phyloP scores from a whole-genome alignment of 306 rosid species.

The Dryas drummondii region DNA sequence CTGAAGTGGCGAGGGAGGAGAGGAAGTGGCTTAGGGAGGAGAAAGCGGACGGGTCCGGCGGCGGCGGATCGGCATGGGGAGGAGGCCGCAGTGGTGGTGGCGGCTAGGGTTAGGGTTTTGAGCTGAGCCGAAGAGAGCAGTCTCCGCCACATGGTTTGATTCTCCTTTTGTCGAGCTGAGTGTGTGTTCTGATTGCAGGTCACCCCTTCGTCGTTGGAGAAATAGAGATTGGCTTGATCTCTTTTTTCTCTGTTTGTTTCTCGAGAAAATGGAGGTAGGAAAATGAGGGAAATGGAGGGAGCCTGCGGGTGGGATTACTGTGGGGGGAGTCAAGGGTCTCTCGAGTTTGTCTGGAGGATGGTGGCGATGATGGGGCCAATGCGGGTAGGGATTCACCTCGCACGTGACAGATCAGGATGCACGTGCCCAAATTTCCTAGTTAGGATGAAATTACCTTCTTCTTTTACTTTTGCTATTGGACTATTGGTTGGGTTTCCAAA shows the following conservation, averaged over 20 bases:
- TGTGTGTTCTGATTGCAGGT: slow-evolving; percentile 24
- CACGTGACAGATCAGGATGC: slow-evolving; percentile 1
- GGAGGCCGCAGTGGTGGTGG: slow-evolving; percentile 29
- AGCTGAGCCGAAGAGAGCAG: slow-evolving; percentile 58
- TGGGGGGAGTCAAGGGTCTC: not conserved
- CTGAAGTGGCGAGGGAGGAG: slow-evolving; percentile 44
- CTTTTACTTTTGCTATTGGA: not conserved
- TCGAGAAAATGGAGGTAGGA: not conserved
- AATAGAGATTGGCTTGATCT: not conserved
- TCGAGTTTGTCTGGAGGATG: not conserved
- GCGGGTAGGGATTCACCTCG: slow-evolving; percentile 9
- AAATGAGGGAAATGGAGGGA: not conserved
- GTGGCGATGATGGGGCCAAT: slow-evolving; percentile 15
- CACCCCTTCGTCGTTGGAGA: slow-evolving; percentile 13
- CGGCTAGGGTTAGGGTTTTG: slow-evolving; percentile 52
- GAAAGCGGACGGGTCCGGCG: slow-evolving; percentile 26
- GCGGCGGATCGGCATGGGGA: slow-evolving; percentile 44
- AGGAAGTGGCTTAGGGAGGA: slow-evolving; percentile 19
- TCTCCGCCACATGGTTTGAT: slow-evolving; percentile 68
- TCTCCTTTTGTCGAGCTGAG: not conserved
- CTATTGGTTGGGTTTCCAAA: not conserved
- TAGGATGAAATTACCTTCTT: not conserved
- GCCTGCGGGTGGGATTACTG: not conserved
- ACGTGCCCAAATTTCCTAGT: slow-evolving; percentile 8
- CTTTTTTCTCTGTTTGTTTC: not conserved